A percentile compares a stretch with the other conserved stretches of the same genome.
phyloP scores from a whole-genome alignment of 345 rosid species.

The Salix caprea region DNA sequence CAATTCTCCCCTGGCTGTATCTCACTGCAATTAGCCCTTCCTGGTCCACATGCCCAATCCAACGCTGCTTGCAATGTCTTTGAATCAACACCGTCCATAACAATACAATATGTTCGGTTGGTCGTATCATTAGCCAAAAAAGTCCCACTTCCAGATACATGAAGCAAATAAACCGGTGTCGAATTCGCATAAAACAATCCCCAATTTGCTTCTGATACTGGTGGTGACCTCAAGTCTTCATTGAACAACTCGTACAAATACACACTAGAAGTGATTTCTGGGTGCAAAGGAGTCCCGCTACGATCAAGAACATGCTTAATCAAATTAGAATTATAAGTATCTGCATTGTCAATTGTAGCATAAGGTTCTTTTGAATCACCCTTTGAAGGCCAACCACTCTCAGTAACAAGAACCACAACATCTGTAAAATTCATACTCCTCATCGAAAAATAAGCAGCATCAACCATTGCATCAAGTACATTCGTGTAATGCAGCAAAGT shows the following conservation, averaged over 20 bases:
- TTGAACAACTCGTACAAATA: slow-evolving; percentile 84
- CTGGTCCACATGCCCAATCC: slow-evolving; percentile 98
- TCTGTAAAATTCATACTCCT: slow-evolving; percentile 78
- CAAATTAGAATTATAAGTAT: slow-evolving; percentile 79
- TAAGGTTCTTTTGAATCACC: slow-evolving; percentile 86
- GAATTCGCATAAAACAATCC: slow-evolving; percentile 80
- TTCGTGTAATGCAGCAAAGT: slow-evolving; percentile 91
- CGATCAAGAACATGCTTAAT: slow-evolving; percentile 82
- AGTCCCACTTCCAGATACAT: slow-evolving; percentile 81
- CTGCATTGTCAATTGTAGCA: slow-evolving; percentile 80
- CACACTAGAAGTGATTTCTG: slow-evolving; percentile 72
- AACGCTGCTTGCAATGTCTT: slow-evolving; percentile 82
- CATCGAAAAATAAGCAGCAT: slow-evolving; percentile 89
- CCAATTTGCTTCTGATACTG: slow-evolving; percentile 84
- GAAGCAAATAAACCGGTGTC: slow-evolving; percentile 83
- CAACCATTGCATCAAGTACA: slow-evolving; percentile 93
- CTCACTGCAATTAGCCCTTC: slow-evolving; percentile 84
- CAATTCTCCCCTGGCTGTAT: slow-evolving; percentile 90
- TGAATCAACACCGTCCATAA: slow-evolving; percentile 60
- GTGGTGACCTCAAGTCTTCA: slow-evolving; percentile 77
- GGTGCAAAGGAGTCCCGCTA: slow-evolving; percentile 80
- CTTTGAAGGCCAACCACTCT: slow-evolving; percentile 83
- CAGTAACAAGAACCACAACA: slow-evolving; percentile 76
- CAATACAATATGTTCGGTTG: slow-evolving; percentile 77
- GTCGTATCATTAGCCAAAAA: slow-evolving; percentile 94